Base-by-base conservation (phyloP, 192 early-diverging fungal genomes). In the Rhizophagus sp. region DNA sequence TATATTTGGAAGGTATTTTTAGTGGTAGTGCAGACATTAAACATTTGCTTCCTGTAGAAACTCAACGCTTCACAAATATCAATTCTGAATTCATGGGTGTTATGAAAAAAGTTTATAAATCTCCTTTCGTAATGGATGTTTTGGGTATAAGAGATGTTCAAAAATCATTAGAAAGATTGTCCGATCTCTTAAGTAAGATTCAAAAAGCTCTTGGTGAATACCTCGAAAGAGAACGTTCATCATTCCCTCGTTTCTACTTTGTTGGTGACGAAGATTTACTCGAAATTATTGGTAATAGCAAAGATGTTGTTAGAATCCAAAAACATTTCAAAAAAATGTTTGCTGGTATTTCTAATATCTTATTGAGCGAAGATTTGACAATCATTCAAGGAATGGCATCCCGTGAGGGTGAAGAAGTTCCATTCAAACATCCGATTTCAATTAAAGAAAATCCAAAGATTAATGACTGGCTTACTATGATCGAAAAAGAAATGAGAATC, bases 251-350 rank as follows among this genome's bases (percentile, higher is more conserved):
- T 13, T 99, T 99, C 89, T 99, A 99, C 89, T 99, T 99, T 93
- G 96, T 99, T 44, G 98, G 97, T 84, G 98, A 99, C 82, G 98
- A 99, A 86, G 98, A 99, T 87, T 81, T 99, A 86, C 92, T 99
- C n/a, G 97, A 99, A 88, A 98, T 99, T 76, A 96, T 99, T 78
- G 98, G 98, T 81, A 99, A 99, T 84, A 91, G 93, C 81, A 97
- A 98, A 83, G 97, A 99, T 80, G 91, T 99, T 65, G 82, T 91
- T 25, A 92, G 97, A 52, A 97, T 99, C 79, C 97, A 99, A 82
- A 98, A 98, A 82, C 98, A 99, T 83, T 93, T 99, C 86, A 97
- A 96, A 83, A 99, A 99, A 88, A 99, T 99, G 97, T 99, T 99
- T 93, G 96, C 97, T 13, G 98, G 97, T 61, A 91, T 99, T 68